Percentiles rank a stretch among this genome's conserved stretches.
phyloP scores from a whole-genome alignment of 2,329 filamentous ascomycete genomes.

The Pezizomycotina sp. region DNA sequence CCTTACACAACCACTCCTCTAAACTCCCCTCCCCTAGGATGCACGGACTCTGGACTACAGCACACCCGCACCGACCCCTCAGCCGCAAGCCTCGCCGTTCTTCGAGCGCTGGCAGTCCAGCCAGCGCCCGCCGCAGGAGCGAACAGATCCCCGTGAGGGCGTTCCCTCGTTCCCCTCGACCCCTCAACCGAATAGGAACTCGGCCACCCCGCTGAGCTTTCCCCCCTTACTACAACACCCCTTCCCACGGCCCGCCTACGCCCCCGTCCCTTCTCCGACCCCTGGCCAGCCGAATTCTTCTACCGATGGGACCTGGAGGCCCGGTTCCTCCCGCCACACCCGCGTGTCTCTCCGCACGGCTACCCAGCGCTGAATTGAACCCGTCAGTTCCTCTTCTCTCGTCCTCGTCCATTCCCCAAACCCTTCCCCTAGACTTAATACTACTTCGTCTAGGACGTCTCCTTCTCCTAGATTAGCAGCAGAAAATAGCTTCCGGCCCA shows the following conservation, averaged over 20 bases:
- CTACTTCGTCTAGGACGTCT: constrained; percentile 18
- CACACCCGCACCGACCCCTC: constrained; percentile 19
- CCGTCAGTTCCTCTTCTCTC: constrained; percentile 21
- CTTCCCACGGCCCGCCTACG: constrained; percentile 15
- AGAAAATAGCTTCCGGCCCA: constrained; percentile 17
- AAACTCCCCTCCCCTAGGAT: constrained; percentile 20
- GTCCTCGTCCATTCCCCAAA: constrained; percentile 17
- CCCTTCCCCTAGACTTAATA: constrained; percentile 19
- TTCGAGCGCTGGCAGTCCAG: constrained; percentile 14
- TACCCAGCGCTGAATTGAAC: constrained; percentile 17
- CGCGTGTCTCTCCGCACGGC: constrained; percentile 14
- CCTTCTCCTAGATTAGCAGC: no score
- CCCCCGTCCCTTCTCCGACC: constrained; percentile 13
- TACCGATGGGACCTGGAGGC: constrained; percentile 15
- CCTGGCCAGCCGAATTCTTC: constrained; percentile 14
- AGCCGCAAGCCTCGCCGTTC: constrained; percentile 15
- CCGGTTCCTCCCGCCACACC: constrained; percentile 11
- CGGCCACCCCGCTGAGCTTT: constrained; percentile 15
- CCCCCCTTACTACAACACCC: constrained; percentile 18
- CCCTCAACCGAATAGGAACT: constrained; percentile 15
- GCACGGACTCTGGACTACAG: constrained; percentile 19
- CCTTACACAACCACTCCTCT: constrained; percentile 20
- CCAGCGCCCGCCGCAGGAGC: constrained; percentile 13
- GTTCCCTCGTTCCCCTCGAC: constrained; percentile 18
- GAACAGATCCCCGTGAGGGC: constrained; percentile 17